These are phyloP conservation scores for Ramichloridium luteum DNA, from an alignment of 2,329 filamentous ascomycete genomes.

Conservation along the genomic window DNA sequence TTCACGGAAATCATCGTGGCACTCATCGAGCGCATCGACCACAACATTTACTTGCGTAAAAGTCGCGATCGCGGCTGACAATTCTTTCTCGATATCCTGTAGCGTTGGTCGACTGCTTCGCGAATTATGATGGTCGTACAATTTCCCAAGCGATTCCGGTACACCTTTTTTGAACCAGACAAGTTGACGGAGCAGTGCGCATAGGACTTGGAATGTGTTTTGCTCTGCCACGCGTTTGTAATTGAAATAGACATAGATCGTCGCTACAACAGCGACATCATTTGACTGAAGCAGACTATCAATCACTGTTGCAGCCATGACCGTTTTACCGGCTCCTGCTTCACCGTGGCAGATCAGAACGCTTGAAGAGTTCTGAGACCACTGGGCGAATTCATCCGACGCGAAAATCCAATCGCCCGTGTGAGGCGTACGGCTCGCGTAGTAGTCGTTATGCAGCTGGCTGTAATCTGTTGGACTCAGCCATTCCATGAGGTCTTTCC, in stretches of 20 bases:
- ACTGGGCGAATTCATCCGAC: neutral
- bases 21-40: conserved; percentile 1
- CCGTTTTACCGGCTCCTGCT: neutral
- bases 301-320: conserved; percentile 1
- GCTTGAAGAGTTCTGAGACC: neutral
- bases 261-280: neutral
- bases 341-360: conserved; percentile 1
- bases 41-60: conserved; percentile 1
- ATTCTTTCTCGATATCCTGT: neutral
- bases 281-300: neutral
- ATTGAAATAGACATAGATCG: conserved; percentile 1
- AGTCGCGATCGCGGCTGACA: neutral
- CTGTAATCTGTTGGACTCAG: neutral
- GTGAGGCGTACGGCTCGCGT: neutral
- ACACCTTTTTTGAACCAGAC: neutral
- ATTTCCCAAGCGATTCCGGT: neutral
- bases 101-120: neutral
- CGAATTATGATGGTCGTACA: neutral
- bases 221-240: neutral
- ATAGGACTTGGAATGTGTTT: neutral
- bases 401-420: neutral
- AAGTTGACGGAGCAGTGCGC: neutral
- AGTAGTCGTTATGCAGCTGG: neutral
- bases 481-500: neutral
- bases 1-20: neutral